Evolutionary conservation across 208 protist genomes (phyloP), one percentile per base, ranked within the genome.

Genomic region (Herpetomonas samuelpessoai): DNA sequence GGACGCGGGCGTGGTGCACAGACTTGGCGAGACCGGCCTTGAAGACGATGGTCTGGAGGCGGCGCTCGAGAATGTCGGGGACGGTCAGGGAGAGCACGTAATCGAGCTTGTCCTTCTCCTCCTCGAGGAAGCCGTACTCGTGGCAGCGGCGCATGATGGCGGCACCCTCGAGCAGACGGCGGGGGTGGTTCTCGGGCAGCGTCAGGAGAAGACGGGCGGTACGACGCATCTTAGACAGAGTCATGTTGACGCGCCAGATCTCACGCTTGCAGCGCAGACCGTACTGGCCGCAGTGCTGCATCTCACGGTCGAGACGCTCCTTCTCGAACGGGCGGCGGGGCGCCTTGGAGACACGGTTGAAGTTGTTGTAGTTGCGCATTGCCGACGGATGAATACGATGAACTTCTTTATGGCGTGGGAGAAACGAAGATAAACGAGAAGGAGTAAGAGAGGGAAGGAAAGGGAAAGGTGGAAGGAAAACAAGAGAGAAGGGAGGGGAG

Each of bases 261-360:
- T 99, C 98, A 74, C 94, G 96, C 93, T 99, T 99, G 97, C 98
- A 99, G 72, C 96, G 95, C 63, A 99, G 96, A 66, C 98, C 98
- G 79, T 97, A 99, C 88, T 99, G 95, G 53, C 98, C 98, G 85
- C 95, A 94, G 51, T 99, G 74, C 91, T 99, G 99, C 71, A 99
- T 95, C 94, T 99, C 99, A 52, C 90, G 84, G 81, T 99, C 98
- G 58, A 99, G 91, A 70, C 99, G 97, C 83, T 99, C 98, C 91
- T 99, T 99, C 87, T 99, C 99, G 86, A 99, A 99, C 61, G 98
- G 98, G 76, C 98, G 98, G 73, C 97, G 95, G 50, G 99, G 99
- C 38, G 96, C 97, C 74, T 95, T 97, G 62, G 72, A 95, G 56
- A 98, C 97, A 74, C 98, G 98, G 70, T 91, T 96, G 84, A 96